phyloP scores from a whole-genome alignment of 1,284 basidiomycete species.

The Pulveroboletus sp. region DNA sequence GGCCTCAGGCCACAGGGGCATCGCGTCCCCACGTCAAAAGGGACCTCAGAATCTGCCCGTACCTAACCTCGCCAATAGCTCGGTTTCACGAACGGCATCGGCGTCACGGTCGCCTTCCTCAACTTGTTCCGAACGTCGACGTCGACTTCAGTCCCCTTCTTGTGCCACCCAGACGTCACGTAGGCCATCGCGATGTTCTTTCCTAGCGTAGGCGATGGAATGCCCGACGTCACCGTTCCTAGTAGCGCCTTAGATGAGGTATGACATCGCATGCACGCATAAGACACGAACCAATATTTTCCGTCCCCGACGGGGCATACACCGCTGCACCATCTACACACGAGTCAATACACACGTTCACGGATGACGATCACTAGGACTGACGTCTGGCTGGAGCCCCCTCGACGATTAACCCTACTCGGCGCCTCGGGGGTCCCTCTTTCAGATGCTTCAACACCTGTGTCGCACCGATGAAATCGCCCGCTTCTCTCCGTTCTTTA shows the following conservation, averaged over 20 bases:
- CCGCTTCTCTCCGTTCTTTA: conserved; percentile 74
- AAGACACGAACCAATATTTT: conserved; percentile 52
- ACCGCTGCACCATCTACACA: conserved; percentile 77
- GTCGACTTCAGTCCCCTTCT: conserved; percentile 81
- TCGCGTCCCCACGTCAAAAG: background rate
- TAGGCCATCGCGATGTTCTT: conserved; percentile 98
- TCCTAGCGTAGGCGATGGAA: conserved; percentile 88
- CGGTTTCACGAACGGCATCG: conserved; percentile 79
- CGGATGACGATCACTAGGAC: conserved; percentile 20
- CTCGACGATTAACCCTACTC: conserved; percentile 82
- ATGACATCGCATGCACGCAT: background rate
- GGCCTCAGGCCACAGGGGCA: too few species aligned
- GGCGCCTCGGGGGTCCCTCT: conserved; percentile 72
- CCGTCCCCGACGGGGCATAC: conserved; percentile 50
- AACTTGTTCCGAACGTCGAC: conserved; percentile 79
- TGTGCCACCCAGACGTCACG: conserved; percentile 77
- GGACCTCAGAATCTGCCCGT: background rate
- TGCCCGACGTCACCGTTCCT: conserved; percentile 89
- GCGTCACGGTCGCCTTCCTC: conserved; percentile 63
- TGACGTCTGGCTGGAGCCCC: conserved; percentile 84
- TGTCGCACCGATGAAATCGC: conserved; percentile 82
- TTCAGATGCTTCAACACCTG: conserved; percentile 79
- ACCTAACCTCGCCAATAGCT: conserved; percentile 63
- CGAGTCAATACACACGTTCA: conserved; percentile 1
- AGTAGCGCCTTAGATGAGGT: conserved; percentile 4